phyloP scores from a whole-genome alignment of 2,329 filamentous ascomycete genomes.

The Seiridium cupressi region DNA sequence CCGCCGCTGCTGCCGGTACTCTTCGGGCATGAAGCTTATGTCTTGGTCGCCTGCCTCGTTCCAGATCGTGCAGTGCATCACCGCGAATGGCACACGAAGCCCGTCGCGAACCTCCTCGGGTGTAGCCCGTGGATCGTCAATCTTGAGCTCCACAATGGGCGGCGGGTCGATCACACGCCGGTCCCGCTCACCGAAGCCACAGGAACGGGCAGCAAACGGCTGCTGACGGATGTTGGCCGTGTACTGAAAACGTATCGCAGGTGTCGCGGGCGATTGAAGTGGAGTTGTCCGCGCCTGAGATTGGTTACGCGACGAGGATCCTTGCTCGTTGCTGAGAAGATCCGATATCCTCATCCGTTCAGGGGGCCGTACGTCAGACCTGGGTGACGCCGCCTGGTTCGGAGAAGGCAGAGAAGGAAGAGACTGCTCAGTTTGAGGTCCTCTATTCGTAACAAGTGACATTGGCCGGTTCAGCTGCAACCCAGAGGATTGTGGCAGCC shows the following conservation, averaged over 20 bases:
- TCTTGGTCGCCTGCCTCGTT: conserved; percentile 67
- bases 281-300: conserved; percentile 20
- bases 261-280: conserved; percentile 8
- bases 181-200: conserved; percentile 80
- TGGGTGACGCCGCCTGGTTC: conserved; percentile 19
- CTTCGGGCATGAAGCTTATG: conserved; percentile 68
- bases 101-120: conserved; percentile 50
- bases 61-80: conserved; percentile 76
- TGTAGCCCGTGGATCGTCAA: conserved; percentile 56
- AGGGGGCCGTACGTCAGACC: conserved; percentile 20
- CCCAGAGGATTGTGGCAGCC: conserved; percentile 14
- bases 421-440: conserved; percentile 14
- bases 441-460: conserved; percentile 15
- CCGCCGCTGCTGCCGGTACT: conserved; percentile 69
- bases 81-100: conserved; percentile 62
- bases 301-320: conserved; percentile 9
- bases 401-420: conserved; percentile 15
- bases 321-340: conserved; percentile 24
- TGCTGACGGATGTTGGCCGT: conserved; percentile 69
- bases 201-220: conserved; percentile 73
- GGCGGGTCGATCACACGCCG: conserved; percentile 80
- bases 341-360: conserved; percentile 29
- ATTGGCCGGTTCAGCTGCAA: conserved; percentile 11
- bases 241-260: conserved; percentile 29
- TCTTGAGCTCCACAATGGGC: conserved; percentile 73